Evolutionary conservation across 768 basidiomycete species (phyloP), one percentile per base, ranked within the genome.

Genomic region (Gautieria morchelliformis): DNA sequence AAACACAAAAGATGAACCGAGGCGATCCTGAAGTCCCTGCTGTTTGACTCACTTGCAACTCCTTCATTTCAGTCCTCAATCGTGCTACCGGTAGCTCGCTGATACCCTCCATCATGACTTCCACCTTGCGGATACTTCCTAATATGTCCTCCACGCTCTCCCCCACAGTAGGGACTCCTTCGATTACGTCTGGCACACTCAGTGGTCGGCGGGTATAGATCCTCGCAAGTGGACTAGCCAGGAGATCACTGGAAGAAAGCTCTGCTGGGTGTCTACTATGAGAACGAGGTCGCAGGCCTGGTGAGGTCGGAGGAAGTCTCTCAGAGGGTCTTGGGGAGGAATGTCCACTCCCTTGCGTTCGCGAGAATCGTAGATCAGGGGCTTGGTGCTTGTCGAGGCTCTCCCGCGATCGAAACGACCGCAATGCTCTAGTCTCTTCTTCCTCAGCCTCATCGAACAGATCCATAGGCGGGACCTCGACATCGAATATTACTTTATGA

Each of bases 61-160:
- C 89, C 66, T 83, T 88, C 80, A 93, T 85, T 68, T 92, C 88
- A 2, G 85, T 84, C 68, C 80, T 85, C 39, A 93, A 70, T 60
- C 70, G 77, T 37, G 78, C 75, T 19, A 89, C 78, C 7, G 89
- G 87, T 60, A 88, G 61, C 44, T 78, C 75, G 32, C 76, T 75
- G 46, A 86, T 76, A 51, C 82, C 81, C 47, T 87, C 84, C 58
- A 89, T 64, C 58, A 87, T 64, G 22, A 70, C 67, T 67, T 90
- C 86, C 41, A 90, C 66, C 58, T 76, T 74, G 61, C 71, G 79
- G 51, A 83, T 58, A 32, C 73, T 77, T 6, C 71, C 71, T 58
- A 79, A 81, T 6, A 74, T 65, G 52, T 64, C 69, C n/a, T 71
- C 68, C 40, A 66, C 42, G 30, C 60, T 63, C 27, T 63, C 58